Conservation (phyloP, 495 filamentous ascomycete species). For the Aspergillus nidulans region DNA sequence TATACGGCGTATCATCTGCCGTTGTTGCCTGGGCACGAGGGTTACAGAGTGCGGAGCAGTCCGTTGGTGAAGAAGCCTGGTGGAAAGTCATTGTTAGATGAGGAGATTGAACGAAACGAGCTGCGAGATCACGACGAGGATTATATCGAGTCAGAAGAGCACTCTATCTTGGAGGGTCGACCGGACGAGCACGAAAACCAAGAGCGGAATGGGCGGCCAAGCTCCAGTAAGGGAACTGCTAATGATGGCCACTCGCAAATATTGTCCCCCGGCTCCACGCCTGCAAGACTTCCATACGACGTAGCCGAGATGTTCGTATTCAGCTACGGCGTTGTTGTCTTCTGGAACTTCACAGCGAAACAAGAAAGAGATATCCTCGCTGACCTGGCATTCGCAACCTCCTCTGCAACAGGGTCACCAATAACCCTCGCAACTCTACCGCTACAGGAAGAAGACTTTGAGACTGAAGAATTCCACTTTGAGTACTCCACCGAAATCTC, state of each 20-base stretch:
- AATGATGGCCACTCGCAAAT: constrained; percentile 5
- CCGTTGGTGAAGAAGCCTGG: constrained; percentile 89
- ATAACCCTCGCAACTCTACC: constrained; percentile 64
- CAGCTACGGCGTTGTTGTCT: constrained; percentile 94
- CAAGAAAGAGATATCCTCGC: constrained; percentile 97
- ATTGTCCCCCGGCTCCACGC: constrained; percentile 13
- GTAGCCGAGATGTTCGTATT: constrained; percentile 99
- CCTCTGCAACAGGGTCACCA: constrained; percentile 44
- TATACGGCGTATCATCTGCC: constrained; percentile 95
- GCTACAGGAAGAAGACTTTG: constrained; percentile 79
- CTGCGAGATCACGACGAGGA: constrained; percentile 84
- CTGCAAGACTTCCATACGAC: constrained; percentile 56
- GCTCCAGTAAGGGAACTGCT: background rate
- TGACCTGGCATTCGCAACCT: constrained; percentile 85
- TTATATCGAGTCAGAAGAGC: constrained; percentile 59
- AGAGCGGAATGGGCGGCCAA: constrained; percentile 1
- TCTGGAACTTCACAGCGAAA: constrained; percentile 95
- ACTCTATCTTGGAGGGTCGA: constrained; percentile 25
- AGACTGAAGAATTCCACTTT: constrained; percentile 98
- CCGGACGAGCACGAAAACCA: constrained; percentile 15
- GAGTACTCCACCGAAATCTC: constrained; percentile 85
- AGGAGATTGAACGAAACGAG: constrained; percentile 95
- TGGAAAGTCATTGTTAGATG: constrained; percentile 86
- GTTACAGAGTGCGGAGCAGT: constrained; percentile 82
- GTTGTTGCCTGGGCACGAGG: constrained; percentile 75